These are phyloP conservation scores for Populus nigra DNA, from an alignment of 345 rosid species.

Conservation along the genomic window DNA sequence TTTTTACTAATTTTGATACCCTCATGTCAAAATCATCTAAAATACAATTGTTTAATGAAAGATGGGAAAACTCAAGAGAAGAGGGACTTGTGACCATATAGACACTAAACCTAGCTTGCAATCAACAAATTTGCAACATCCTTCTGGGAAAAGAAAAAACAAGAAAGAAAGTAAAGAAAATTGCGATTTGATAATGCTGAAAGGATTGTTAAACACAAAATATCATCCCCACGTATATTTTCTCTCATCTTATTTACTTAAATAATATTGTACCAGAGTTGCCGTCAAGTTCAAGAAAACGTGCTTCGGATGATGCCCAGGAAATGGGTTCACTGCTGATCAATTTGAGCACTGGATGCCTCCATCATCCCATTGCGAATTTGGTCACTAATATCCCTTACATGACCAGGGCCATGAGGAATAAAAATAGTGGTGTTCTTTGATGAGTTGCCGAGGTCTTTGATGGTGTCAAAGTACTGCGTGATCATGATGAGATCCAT, in stretches of 20 bases:
- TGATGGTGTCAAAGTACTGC: conserved; percentile 91
- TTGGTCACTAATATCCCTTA: conserved; percentile 80
- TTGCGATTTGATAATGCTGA: too few species aligned
- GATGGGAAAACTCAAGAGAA: too few species aligned
- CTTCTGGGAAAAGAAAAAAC: too few species aligned
- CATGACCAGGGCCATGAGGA: conserved; percentile 98
- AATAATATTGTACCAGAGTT: background rate
- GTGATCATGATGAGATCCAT: conserved; percentile 98
- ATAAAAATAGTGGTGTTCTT: conserved; percentile 92
- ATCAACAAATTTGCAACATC: too few species aligned
- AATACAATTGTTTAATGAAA: too few species aligned
- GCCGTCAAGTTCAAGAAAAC: background rate
- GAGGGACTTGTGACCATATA: too few species aligned
- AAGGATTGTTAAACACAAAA: too few species aligned
- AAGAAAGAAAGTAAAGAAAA: too few species aligned
- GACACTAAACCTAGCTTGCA: too few species aligned
- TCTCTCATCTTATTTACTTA: background rate
- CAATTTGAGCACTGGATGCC: conserved; percentile 54
- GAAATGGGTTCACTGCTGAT: conserved; percentile 10
- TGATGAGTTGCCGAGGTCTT: conserved; percentile 86
- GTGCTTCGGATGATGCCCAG: background rate
- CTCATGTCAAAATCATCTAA: too few species aligned
- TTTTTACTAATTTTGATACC: too few species aligned
- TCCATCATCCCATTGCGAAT: conserved; percentile 91
- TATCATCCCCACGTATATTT: background rate